A percentile compares a stretch with the other conserved stretches of the same genome.
These are phyloP conservation scores for Phytophthora meadii DNA, from an alignment of 352 stramenopile species.

Conservation along the genomic window DNA sequence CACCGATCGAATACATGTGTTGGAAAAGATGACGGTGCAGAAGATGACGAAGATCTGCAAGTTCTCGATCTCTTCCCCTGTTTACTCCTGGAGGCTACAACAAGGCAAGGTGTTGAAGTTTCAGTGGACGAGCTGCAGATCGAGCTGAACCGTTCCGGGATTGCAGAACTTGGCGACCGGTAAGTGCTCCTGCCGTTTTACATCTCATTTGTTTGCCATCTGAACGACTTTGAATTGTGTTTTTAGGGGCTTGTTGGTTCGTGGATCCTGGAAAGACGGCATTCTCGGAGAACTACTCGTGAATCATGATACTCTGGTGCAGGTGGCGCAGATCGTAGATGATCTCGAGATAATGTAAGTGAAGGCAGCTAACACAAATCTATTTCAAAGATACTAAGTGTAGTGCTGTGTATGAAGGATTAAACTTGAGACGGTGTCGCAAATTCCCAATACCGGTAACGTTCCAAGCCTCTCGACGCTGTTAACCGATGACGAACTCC, in stretches of 20 bases:
- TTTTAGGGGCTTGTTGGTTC: constrained; percentile 62
- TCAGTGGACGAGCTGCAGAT: constrained; percentile 69
- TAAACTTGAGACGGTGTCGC: constrained; percentile 73
- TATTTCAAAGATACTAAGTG: neutral
- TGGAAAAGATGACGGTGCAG: constrained; percentile 19
- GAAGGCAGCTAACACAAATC: neutral
- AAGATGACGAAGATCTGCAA: constrained; percentile 35
- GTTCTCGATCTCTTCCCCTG: constrained; percentile 43
- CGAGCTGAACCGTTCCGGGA: constrained; percentile 39
- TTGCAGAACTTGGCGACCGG: constrained; percentile 52
- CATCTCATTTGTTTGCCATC: neutral
- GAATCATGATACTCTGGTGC: constrained; percentile 38
- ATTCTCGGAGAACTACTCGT: constrained; percentile 44
- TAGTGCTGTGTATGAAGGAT: constrained; percentile 47
- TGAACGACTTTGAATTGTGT: constrained; percentile 5
- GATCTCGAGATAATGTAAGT: constrained; percentile 78
- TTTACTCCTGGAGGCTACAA: constrained; percentile 71
- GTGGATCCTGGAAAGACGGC: constrained; percentile 49
- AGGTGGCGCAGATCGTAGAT: constrained; percentile 66
- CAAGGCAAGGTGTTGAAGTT: constrained; percentile 64
- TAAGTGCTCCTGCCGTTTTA: constrained; percentile 18
- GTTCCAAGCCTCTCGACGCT: constrained; percentile 71
- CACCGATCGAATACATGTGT: neutral
- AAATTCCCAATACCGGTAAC: constrained; percentile 52
- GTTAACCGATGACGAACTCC: constrained; percentile 66